A percentile compares a stretch with the other conserved stretches of the same genome.
Conservation (phyloP, 495 filamentous ascomycete species). For the Aspergillus ellipticus region DNA sequence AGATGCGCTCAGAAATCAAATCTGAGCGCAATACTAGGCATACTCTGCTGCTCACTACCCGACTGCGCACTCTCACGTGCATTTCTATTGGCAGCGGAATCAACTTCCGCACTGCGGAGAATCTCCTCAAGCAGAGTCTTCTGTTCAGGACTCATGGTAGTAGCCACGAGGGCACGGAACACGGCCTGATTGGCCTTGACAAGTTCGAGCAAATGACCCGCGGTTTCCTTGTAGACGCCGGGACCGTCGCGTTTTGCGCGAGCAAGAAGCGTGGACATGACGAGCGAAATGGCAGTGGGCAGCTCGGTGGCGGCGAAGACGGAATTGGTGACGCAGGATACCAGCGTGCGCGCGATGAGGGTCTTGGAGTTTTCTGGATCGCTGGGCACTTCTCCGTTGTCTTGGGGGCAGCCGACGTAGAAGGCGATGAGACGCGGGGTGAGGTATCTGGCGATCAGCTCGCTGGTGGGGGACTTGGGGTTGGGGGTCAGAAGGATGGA, state of each 20-base stretch:
- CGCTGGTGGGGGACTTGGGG: constrained; percentile 62
- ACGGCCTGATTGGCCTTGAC: constrained; percentile 66
- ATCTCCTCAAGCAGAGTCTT: constrained; percentile 79
- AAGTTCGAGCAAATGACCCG: constrained; percentile 71
- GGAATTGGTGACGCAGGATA: constrained; percentile 58
- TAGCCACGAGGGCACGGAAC: constrained; percentile 72
- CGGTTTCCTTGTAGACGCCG: constrained; percentile 62
- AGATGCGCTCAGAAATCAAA: constrained; percentile 71
- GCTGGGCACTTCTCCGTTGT: constrained; percentile 46
- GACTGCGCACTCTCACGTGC: constrained; percentile 33
- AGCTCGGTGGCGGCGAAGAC: constrained; percentile 45
- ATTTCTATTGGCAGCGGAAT: constrained; percentile 26
- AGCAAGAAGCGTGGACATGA: constrained; percentile 75
- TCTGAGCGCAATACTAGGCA: constrained; percentile 88
- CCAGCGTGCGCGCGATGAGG: constrained; percentile 68
- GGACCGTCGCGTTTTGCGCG: constrained; percentile 56
- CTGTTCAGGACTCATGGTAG: constrained; percentile 64
- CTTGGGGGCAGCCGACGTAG: constrained; percentile 57
- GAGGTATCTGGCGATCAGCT: constrained; percentile 68
- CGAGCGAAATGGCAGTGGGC: constrained; percentile 62
- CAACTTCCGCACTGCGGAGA: constrained; percentile 55
- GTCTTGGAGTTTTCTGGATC: constrained; percentile 72
- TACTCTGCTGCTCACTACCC: constrained; percentile 44
- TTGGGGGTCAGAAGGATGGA: constrained; percentile 71
- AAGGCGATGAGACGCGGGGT: constrained; percentile 76